phyloP scores from a whole-genome alignment of 2,329 filamentous ascomycete genomes.

The Colletotrichum tropicicola region DNA sequence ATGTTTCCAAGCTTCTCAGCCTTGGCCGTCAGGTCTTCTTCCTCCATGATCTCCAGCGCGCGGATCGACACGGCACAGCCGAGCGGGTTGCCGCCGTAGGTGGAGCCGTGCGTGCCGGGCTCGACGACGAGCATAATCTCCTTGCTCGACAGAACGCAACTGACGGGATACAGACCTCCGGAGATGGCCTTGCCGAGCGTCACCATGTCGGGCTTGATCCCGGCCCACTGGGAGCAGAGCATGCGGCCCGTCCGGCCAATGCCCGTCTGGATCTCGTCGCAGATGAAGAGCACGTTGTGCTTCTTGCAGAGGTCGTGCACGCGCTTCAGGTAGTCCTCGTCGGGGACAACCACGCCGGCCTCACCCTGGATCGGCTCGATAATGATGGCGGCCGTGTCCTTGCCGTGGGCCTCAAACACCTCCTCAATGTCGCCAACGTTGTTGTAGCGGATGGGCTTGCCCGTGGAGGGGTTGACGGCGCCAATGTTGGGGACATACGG shows the following conservation, averaged over 20 bases:
- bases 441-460: slow-evolving; percentile 83
- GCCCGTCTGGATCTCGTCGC: slow-evolving; percentile 98
- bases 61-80: slow-evolving; percentile 96
- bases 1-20: slow-evolving; percentile 83
- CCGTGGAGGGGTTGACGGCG: slow-evolving; percentile 77
- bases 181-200: slow-evolving; percentile 97
- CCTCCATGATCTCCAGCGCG: slow-evolving; percentile 91
- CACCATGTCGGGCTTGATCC: slow-evolving; percentile 94
- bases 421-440: slow-evolving; percentile 82
- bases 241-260: slow-evolving; percentile 95
- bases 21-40: slow-evolving; percentile 82
- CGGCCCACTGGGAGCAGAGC: slow-evolving; percentile 93
- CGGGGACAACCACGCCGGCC: slow-evolving; percentile 94
- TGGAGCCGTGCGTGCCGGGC: slow-evolving; percentile 95
- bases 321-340: slow-evolving; percentile 84
- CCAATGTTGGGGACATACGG: slow-evolving; percentile 93
- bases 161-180: slow-evolving; percentile 99
- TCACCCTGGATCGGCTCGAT: slow-evolving; percentile 98
- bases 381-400: slow-evolving; percentile 89
- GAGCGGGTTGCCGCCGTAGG: slow-evolving; percentile 97
- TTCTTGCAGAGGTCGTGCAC: slow-evolving; percentile 89
- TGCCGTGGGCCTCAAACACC: slow-evolving; percentile 81
- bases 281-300: slow-evolving; percentile 95
- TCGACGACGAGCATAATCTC: slow-evolving; percentile 97
- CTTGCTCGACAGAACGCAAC: slow-evolving; percentile 85